A percentile compares a stretch with the other conserved stretches of the same genome.
phyloP scores from a whole-genome alignment of 108 stramenopile species.

The Parmales sp. region DNA sequence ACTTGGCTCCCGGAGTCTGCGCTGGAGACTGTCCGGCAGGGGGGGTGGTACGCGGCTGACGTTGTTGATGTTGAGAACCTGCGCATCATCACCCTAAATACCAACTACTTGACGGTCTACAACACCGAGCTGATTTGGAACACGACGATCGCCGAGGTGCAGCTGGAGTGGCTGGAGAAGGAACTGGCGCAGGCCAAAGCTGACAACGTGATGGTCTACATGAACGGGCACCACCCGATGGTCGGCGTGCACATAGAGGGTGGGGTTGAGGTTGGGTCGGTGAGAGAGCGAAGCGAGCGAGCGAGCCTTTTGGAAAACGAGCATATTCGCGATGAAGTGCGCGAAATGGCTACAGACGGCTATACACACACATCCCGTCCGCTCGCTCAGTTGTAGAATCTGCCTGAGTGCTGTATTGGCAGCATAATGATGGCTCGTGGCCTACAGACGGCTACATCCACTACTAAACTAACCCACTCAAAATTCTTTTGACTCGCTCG shows the following conservation, averaged over 20 bases:
- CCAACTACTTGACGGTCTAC: not conserved
- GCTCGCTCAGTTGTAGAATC: too few species aligned
- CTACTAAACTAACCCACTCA: too few species aligned
- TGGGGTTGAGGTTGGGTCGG: not conserved
- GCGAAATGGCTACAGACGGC: too few species aligned
- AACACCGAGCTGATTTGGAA: not conserved
- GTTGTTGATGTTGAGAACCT: not conserved
- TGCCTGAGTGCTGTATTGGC: too few species aligned
- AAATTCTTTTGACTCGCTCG: too few species aligned
- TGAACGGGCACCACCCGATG: not conserved
- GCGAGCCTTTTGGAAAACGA: too few species aligned
- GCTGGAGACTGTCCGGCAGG: not conserved
- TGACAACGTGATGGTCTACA: not conserved
- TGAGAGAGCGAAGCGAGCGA: too few species aligned
- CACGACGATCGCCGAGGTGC: not conserved
- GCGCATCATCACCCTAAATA: not conserved
- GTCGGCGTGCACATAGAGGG: not conserved
- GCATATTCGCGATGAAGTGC: too few species aligned
- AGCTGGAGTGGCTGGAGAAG: not conserved
- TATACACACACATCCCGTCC: too few species aligned
- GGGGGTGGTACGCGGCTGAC: not conserved
- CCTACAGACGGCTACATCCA: too few species aligned
- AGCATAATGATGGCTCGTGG: too few species aligned
- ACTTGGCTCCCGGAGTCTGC: not conserved
- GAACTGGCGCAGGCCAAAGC: not conserved